These are phyloP conservation scores for Aphanomyces astaci DNA, from an alignment of 352 stramenopile genomes.

Conservation along the genomic window DNA sequence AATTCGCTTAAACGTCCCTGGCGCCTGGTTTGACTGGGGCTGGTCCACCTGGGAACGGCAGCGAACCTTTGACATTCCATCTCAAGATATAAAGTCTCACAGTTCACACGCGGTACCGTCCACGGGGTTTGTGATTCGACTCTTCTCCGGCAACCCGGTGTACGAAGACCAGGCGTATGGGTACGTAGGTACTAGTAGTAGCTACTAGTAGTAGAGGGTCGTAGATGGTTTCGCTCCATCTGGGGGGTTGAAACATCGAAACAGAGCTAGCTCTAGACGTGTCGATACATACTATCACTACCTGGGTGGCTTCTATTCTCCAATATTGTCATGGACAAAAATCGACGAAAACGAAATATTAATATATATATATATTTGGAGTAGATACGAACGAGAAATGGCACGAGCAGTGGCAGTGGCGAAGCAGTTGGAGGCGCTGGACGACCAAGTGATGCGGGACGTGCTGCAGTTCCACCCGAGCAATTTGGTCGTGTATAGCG, in stretches of 20 bases:
- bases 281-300: background rate
- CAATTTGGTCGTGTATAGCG: conserved; percentile 33
- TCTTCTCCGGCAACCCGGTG: conserved; percentile 36
- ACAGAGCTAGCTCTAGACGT: no score
- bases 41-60: conserved; percentile 40
- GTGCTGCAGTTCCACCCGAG: conserved; percentile 26
- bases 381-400: conserved; percentile 38
- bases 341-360: no score
- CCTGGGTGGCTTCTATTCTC: no score
- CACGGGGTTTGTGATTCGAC: conserved; percentile 40
- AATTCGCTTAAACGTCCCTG: conserved; percentile 34
- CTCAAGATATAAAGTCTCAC: conserved; percentile 34
- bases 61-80: conserved; percentile 36
- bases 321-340: no score
- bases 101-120: conserved; percentile 27
- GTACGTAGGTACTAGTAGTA: no score
- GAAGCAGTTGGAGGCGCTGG: conserved; percentile 30
- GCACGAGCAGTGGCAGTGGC: conserved; percentile 43
- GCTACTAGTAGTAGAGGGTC: no score
- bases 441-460: conserved; percentile 39
- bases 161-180: conserved; percentile 30
- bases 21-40: conserved; percentile 39
- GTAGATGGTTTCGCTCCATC: no score
- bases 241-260: no score
- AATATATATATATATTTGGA: background rate